phyloP scores from a whole-genome alignment of 2,329 filamentous ascomycete genomes.

The Zymoseptoria pseudotritici region DNA sequence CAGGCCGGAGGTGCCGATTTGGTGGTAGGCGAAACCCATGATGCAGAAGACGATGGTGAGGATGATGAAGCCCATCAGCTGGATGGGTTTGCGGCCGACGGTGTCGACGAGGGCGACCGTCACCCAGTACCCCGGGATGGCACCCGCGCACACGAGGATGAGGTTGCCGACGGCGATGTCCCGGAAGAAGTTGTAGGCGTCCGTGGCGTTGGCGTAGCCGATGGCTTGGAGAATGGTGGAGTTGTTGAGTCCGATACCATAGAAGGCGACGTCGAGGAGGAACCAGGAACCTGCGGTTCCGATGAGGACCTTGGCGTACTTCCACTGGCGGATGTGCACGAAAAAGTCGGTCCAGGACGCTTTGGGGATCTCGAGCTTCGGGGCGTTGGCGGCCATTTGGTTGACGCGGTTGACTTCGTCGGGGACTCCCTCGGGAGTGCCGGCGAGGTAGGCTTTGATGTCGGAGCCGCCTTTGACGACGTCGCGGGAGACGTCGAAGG shows the following conservation, averaged over 20 bases:
- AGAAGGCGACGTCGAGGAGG: constrained; percentile 58
- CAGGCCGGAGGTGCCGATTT: constrained; percentile 35
- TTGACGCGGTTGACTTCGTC: constrained; percentile 61
- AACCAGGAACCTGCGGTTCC: constrained; percentile 85
- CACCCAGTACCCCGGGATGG: constrained; percentile 77
- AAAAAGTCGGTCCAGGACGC: constrained; percentile 66
- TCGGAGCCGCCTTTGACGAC: constrained; percentile 67
- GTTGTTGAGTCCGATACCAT: constrained; percentile 64
- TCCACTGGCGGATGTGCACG: constrained; percentile 61
- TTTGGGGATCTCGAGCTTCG: constrained; percentile 57
- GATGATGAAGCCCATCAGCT: constrained; percentile 48
- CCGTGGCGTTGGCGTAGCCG: constrained; percentile 58
- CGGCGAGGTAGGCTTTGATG: constrained; percentile 64
- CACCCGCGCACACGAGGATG: constrained; percentile 69
- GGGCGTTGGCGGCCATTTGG: constrained; percentile 47
- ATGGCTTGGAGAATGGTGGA: constrained; percentile 63
- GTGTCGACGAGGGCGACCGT: constrained; percentile 68
- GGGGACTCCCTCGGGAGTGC: constrained; percentile 54
- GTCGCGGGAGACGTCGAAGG: constrained; percentile 71
- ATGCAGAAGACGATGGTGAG: constrained; percentile 44
- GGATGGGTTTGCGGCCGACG: constrained; percentile 70
- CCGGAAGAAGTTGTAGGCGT: constrained; percentile 62
- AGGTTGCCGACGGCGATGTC: constrained; percentile 72
- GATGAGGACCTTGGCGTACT: constrained; percentile 63
- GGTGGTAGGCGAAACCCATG: constrained; percentile 43